phyloP scores from a whole-genome alignment of 2,329 filamentous ascomycete genomes.

The Cephalotrichum gorgonifer region DNA sequence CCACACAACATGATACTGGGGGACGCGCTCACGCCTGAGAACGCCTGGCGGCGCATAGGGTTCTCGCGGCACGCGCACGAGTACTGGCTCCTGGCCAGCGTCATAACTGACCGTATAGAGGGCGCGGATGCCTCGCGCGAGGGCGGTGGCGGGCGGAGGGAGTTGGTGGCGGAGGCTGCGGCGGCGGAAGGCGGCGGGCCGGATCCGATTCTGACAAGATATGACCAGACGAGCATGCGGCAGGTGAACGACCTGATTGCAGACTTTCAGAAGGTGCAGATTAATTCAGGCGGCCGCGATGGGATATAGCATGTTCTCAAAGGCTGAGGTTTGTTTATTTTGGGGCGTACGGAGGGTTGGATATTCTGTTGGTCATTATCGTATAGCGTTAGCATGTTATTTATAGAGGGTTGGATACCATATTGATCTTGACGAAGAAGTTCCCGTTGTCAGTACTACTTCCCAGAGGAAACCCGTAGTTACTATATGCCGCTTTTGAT shows the following conservation, averaged over 20 bases:
- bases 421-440: too few relatives aligned
- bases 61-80: constrained; percentile 21
- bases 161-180: background rate
- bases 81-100: constrained; percentile 23
- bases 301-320: background rate
- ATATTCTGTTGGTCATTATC: background rate
- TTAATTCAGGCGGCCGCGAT: constrained; percentile 3
- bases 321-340: background rate
- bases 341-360: background rate
- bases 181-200: background rate
- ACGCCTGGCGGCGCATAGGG: constrained; percentile 22
- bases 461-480: too few relatives aligned
- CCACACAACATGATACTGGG: constrained; percentile 10
- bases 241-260: constrained; percentile 26
- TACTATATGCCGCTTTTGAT: too few relatives aligned
- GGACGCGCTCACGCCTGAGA: constrained; percentile 10
- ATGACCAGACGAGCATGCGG: constrained; percentile 27
- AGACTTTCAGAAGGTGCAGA: constrained; percentile 20
- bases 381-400: background rate
- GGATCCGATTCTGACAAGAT: constrained; percentile 21
- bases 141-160: background rate
- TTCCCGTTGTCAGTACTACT: too few relatives aligned
- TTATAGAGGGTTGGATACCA: too few relatives aligned
- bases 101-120: constrained; percentile 18
- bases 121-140: background rate